These are phyloP conservation scores for Salix udensis DNA, from an alignment of 345 rosid genomes.

Conservation along the genomic window DNA sequence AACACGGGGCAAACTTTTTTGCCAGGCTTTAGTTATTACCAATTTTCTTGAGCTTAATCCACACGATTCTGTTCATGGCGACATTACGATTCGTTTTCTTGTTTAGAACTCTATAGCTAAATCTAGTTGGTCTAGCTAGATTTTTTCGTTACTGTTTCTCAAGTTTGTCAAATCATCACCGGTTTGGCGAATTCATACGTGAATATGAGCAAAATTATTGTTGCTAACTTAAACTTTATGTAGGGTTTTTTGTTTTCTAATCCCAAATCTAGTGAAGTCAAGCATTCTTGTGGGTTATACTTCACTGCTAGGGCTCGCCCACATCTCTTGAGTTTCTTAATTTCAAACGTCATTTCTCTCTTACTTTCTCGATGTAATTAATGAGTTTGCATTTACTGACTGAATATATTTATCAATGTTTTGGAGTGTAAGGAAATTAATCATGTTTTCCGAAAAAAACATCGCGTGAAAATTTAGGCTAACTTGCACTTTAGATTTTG, in stretches of 20 bases:
- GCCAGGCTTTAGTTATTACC: neutral
- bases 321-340: neutral
- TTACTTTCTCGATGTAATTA: neutral
- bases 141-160: conserved; percentile 4
- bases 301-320: neutral
- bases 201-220: neutral
- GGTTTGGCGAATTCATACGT: neutral
- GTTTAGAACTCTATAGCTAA: neutral
- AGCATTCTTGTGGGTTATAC: neutral
- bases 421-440: neutral
- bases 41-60: too few relatives aligned
- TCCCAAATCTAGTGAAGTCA: neutral
- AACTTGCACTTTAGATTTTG: neutral
- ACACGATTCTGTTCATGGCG: neutral
- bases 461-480: conserved; percentile 1
- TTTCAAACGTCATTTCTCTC: neutral
- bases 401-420: neutral
- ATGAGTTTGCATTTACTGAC: neutral
- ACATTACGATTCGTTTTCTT: neutral
- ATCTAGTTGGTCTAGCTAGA: neutral
- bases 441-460: conserved; percentile 1
- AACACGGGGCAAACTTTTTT: neutral
- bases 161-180: neutral
- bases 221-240: neutral
- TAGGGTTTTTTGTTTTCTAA: neutral